These are phyloP conservation scores for Suillus variegatus DNA, from an alignment of 768 basidiomycete species.

Conservation along the genomic window DNA sequence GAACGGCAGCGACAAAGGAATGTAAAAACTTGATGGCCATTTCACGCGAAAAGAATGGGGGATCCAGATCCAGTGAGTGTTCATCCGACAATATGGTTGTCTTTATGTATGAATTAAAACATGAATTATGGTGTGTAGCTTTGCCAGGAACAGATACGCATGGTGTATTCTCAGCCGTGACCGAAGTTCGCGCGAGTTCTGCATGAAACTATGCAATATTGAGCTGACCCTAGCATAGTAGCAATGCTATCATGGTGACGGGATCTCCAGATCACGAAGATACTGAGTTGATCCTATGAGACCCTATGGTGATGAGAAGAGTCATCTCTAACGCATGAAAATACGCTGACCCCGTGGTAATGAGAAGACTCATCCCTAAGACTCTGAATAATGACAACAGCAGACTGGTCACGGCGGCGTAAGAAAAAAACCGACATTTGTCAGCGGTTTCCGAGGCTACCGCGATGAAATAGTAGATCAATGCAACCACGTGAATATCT, in stretches of 20 bases:
- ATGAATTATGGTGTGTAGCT: slow-evolving; percentile 8
- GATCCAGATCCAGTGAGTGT: background rate
- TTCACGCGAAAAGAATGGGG: background rate
- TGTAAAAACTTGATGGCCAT: slow-evolving; percentile 23
- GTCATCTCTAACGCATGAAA: background rate
- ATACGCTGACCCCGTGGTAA: background rate
- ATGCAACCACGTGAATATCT: background rate
- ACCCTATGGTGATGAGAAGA: background rate
- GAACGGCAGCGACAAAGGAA: slow-evolving; percentile 10
- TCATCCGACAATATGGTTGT: background rate
- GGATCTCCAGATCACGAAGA: background rate
- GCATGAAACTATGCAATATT: background rate
- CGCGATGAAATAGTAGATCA: background rate
- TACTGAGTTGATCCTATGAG: background rate
- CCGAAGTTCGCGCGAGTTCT: slow-evolving; percentile 4
- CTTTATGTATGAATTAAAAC: slow-evolving; percentile 13
- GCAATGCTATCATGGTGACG: background rate
- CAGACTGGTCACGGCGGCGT: background rate
- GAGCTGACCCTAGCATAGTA: background rate
- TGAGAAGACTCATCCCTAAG: background rate
- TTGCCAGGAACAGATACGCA: background rate
- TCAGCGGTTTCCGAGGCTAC: background rate
- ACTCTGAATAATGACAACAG: background rate
- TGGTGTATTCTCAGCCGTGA: background rate
- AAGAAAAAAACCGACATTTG: background rate